These are phyloP conservation scores for Solanum chiquidenum DNA, from an alignment of 257 asterid species.

Conservation along the genomic window DNA sequence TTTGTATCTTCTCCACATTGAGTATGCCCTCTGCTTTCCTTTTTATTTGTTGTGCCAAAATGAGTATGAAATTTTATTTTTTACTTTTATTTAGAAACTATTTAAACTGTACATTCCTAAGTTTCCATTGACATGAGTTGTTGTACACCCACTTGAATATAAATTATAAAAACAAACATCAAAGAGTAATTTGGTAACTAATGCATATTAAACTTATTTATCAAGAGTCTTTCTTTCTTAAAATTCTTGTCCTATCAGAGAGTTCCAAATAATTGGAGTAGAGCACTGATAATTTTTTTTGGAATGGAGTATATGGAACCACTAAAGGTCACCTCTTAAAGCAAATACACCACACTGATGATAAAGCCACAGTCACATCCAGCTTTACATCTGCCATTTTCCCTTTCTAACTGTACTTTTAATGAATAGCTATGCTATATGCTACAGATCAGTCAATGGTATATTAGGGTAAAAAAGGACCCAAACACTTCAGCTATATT, in stretches of 20 bases:
- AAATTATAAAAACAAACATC: background rate
- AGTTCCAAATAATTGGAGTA: background rate
- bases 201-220: background rate
- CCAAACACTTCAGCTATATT: background rate
- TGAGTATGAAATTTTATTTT: background rate
- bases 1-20: background rate
- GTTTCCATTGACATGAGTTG: background rate
- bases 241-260: background rate
- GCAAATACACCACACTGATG: background rate
- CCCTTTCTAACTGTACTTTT: background rate
- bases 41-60: background rate
- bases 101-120: background rate
- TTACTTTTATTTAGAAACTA: background rate
- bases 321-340: background rate
- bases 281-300: background rate
- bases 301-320: background rate
- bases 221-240: background rate
- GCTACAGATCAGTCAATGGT: background rate
- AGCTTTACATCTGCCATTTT: background rate
- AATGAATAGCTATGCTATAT: background rate
- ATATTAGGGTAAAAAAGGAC: background rate
- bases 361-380: background rate
- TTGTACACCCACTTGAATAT: background rate
- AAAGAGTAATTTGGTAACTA: background rate
- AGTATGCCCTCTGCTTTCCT: background rate